Conservation (phyloP, 1,284 basidiomycete species). For the Irpex lacteus region DNA sequence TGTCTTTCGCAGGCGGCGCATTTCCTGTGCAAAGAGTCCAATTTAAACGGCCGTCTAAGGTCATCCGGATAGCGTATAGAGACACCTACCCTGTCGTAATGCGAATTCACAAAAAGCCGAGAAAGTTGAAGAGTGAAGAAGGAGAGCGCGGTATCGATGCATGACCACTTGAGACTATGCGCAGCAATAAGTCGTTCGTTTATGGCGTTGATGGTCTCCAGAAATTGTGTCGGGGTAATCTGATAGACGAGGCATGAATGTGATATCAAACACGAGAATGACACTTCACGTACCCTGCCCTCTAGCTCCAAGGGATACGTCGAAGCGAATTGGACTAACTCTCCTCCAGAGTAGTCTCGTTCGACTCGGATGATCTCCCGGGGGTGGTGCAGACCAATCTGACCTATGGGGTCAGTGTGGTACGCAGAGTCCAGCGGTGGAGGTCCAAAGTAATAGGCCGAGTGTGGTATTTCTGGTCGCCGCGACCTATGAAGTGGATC, state of each 20-base stretch:
- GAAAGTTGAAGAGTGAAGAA: constrained; percentile 76
- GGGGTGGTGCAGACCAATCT: constrained; percentile 80
- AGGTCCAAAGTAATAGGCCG: constrained; percentile 81
- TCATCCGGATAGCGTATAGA: too few species aligned
- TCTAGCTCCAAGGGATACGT: constrained; percentile 83
- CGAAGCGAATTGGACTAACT: constrained; percentile 76
- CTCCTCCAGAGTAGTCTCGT: constrained; percentile 79
- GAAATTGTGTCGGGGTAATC: constrained; percentile 81
- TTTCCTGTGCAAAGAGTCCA: too few species aligned
- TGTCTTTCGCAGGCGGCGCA: constrained; percentile 59
- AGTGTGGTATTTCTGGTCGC: constrained; percentile 63
- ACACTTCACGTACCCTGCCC: constrained; percentile 61
- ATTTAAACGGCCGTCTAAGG: too few species aligned
- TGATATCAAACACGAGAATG: constrained; percentile 8
- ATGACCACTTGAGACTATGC: constrained; percentile 61
- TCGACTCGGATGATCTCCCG: constrained; percentile 82
- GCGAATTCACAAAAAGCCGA: constrained; percentile 56
- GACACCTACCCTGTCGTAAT: constrained; percentile 72
- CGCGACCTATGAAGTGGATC: constrained; percentile 16
- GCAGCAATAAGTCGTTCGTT: constrained; percentile 81
- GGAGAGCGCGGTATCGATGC: constrained; percentile 68
- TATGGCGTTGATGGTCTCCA: constrained; percentile 81
- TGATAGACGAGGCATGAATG: constrained; percentile 27
- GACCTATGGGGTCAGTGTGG: constrained; percentile 72
- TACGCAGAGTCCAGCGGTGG: constrained; percentile 71